Evolutionary conservation across 1,284 basidiomycete genomes (phyloP), one percentile per base, ranked within the genome.

Genomic region (Cryptococcus sp.): DNA sequence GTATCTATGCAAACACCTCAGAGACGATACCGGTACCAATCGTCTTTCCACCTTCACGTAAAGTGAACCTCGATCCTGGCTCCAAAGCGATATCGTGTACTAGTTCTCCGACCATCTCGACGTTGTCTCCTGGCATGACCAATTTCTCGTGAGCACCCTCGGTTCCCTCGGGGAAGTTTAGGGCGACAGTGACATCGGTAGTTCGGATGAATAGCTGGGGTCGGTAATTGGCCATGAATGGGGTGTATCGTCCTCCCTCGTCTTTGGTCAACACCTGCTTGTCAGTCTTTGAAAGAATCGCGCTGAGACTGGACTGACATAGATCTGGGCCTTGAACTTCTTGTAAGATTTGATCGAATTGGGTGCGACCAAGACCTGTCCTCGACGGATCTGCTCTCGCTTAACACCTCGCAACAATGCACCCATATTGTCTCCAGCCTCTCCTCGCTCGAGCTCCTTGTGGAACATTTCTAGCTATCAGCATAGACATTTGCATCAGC

Each of bases 361-460:
- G 32, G 93, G 92, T 36, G 85, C 82, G 66, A 86, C 83, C 70
- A 98, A 82, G 57, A 98, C 88, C 76, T 94, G 91, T 46, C 96
- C 96, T 67, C 96, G 88, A 63, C 83, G 83, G 72, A 99, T 79
- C 77, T 98, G 92, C 75, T 98, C 96, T 63, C 94, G 87, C 81
- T 98, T 98, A 75, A 98, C 80, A 76, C 96, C 93, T 78, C 96
- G 91, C 50, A 99, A 85, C 45, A 99, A 81, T 54, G 88, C 90
- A 67, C 96, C 96, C 91, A 98, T 98, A 82, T 98, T 98, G 79
- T 99, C 96, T 72, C 96, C 96, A 62, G 96, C 94, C 77, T 98
- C 91, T 59, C 91, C 94, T 56, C 92, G 85, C 52, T 98, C 96
- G 57, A 99, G 84, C 79, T 99, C 96, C 81, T 97, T 98, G 82